Conservation (phyloP, 208 protist species). For the Acanthamoeba pearcei region DNA sequence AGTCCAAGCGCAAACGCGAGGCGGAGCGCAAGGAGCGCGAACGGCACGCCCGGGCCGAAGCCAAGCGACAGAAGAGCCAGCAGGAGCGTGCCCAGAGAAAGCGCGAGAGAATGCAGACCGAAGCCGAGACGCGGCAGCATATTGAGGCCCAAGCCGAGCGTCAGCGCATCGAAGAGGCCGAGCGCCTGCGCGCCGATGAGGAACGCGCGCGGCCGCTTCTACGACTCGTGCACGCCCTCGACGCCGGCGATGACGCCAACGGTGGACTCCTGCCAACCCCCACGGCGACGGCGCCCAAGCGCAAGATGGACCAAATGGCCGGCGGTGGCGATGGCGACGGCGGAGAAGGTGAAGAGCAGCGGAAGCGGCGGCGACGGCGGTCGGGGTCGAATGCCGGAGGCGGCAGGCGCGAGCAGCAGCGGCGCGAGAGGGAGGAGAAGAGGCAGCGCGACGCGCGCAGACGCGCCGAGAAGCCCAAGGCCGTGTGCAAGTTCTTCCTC, state of each 20-base stretch:
- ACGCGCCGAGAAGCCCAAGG: conserved; percentile 15
- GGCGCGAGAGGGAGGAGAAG: not conserved
- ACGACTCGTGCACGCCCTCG: not conserved
- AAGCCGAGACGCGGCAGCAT: not conserved
- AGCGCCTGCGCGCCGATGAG: not conserved
- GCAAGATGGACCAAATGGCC: not conserved
- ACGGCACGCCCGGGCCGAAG: not conserved
- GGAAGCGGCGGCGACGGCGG: not conserved
- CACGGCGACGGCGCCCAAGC: not conserved
- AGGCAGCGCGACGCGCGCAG: not conserved
- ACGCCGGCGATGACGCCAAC: not conserved
- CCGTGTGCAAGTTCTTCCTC: conserved; percentile 52
- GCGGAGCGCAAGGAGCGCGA: not conserved
- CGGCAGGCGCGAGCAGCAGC: not conserved
- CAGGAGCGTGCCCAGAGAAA: not conserved
- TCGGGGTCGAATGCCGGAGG: not conserved
- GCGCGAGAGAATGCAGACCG: not conserved
- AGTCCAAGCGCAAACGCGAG: conserved; percentile 10
- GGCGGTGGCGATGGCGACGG: not conserved
- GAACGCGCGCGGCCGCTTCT: not conserved
- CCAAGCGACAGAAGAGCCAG: not conserved
- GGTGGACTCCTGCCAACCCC: not conserved
- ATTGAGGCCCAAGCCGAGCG: not conserved
- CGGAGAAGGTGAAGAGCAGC: not conserved
- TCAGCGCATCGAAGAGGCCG: not conserved